Evolutionary conservation across 2,329 filamentous ascomycete species (phyloP), one percentile per base, ranked within the genome.

Genomic region (Botrytis elliptica): DNA sequence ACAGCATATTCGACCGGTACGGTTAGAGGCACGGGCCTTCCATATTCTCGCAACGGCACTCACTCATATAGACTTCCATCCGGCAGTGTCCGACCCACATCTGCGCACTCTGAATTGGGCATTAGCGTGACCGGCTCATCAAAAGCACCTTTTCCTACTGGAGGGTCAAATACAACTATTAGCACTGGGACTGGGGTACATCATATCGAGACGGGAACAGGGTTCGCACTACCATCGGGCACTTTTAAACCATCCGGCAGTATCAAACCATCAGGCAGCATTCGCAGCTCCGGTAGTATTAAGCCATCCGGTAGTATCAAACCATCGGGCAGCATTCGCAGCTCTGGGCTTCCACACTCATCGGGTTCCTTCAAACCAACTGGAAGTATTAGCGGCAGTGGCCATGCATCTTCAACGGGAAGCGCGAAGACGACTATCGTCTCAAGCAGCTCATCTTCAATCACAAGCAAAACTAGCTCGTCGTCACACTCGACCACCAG

Each of bases 21-120:
- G 8, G 40, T 65, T 55, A 46, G 60, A 25, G 59, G 44, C 33
- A 66, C 70, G 16, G 60, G 70, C 18, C 40, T 46, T 49, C 44
- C 59, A 46, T 71, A 71, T 38, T 70, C 68, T 14, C 57, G 55
- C 14, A 70, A 70, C 9, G 68, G 68, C 52, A 70, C 68, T 38
- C 63, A 62, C 68, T 70, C 57, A n/a, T 62, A 70, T n/a, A n/a
- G 55, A 49, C 14, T 33, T 33, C 18, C 25, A 44, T 62, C 57
- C 49, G 68, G 57, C 42, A 66, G 44, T 33, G 22, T 29, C 49
- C 44, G 46, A 46, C 70, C 62, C n/a, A 67, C 38, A 42, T 55
- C 49, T 16, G 57, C 60, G 7, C 38, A 52, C 33, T 46, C 62
- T 67, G 38, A 55, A 4, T 20, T 72, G 29, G 70, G 38, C 52